Conservation (phyloP, 2,329 filamentous ascomycete genomes). For the Alternaria ventricosa region DNA sequence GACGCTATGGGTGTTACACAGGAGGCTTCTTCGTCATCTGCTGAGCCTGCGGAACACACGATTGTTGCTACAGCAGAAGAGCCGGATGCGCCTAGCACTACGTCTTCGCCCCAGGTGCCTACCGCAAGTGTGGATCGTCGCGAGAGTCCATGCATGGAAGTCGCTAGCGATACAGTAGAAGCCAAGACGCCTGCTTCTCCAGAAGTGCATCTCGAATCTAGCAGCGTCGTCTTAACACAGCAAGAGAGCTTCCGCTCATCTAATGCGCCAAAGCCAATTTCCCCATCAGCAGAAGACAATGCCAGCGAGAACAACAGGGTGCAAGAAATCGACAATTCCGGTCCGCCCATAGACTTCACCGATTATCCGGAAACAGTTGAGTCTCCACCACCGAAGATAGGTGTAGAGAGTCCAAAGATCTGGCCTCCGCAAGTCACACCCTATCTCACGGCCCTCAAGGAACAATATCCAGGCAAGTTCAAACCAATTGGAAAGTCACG, state of each 20-base stretch:
- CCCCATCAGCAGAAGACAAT: neutral
- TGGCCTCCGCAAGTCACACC: conserved; percentile 40
- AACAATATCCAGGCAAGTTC: conserved; percentile 40
- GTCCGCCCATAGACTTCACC: conserved; percentile 26
- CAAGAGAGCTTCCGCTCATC: neutral
- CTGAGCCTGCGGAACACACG: neutral
- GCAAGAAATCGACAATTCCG: neutral
- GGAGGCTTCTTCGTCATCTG: neutral
- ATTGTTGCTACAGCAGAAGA: neutral
- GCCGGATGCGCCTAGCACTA: neutral
- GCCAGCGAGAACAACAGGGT: neutral
- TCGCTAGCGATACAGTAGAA: neutral
- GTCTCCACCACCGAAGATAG: conserved; percentile 33
- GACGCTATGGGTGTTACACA: neutral
- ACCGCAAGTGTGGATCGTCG: neutral
- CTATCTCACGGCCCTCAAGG: conserved; percentile 34
- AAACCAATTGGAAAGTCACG: conserved; percentile 52
- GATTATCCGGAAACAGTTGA: conserved; percentile 31
- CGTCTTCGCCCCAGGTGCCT: neutral
- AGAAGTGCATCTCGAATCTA: neutral
- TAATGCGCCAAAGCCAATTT: neutral
- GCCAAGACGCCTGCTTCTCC: neutral
- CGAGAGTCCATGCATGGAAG: neutral
- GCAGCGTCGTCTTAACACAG: neutral
- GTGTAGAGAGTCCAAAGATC: conserved; percentile 17